A percentile compares a stretch with the other conserved stretches of the same genome.
Evolutionary conservation across 441 rosid species (phyloP).

Genomic region (Croton setiger): DNA sequence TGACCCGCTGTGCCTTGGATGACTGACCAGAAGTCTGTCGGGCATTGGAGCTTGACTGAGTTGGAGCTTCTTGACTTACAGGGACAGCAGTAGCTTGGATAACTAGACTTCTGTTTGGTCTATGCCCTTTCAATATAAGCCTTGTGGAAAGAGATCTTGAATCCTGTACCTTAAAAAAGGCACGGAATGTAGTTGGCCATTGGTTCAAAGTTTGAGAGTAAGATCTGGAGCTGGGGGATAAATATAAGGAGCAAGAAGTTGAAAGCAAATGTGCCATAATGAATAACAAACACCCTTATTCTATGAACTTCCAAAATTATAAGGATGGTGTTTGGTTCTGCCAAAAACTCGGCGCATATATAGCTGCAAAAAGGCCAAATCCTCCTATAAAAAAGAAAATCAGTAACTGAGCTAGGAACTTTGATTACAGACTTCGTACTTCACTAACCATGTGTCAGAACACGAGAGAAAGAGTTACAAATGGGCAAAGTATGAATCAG

Average conservation of each 20-base stretch:
- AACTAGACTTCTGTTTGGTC: constrained; percentile 27
- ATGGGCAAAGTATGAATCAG: neutral
- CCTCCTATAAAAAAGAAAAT: neutral
- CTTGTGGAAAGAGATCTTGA: constrained; percentile 32
- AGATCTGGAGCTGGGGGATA: constrained; percentile 36
- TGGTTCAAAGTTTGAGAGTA: constrained; percentile 29
- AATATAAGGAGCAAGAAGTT: constrained; percentile 45
- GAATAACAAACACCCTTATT: neutral
- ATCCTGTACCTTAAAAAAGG: constrained; percentile 32
- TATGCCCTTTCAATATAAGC: constrained; percentile 34
- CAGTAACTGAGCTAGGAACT: neutral
- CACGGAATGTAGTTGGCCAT: constrained; percentile 22
- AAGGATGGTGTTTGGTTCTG: constrained; percentile 13
- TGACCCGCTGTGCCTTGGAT: constrained; percentile 60
- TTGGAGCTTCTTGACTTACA: constrained; percentile 48
- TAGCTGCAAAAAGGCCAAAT: constrained; percentile 35
- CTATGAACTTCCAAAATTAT: neutral
- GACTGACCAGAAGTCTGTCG: constrained; percentile 26
- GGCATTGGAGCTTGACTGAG: constrained; percentile 37
- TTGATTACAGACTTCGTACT: neutral
- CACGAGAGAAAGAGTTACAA: neutral
- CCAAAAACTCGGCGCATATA: constrained; percentile 29
- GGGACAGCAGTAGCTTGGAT: constrained; percentile 47
- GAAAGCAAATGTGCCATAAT: constrained; percentile 69
- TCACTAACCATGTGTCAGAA: neutral